Evolutionary conservation across 2,329 filamentous ascomycete genomes (phyloP).

Genomic region (Colletotrichum sp.): DNA sequence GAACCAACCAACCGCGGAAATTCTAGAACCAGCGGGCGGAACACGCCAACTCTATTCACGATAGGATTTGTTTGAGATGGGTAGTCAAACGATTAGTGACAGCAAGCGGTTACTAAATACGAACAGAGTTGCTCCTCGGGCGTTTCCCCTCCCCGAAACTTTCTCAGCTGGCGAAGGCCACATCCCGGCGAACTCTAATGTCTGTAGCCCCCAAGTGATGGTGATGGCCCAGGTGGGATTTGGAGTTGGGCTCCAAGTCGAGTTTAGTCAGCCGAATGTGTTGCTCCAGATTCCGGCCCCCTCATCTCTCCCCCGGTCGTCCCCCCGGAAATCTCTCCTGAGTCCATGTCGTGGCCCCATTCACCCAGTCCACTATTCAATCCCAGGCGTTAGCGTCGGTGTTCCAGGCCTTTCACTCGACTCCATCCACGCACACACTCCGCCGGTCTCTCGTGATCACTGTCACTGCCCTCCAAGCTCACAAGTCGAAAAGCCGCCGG

Average conservation of each 20-base stretch:
- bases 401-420: not conserved
- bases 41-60: not conserved
- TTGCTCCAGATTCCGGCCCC: not conserved
- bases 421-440: not conserved
- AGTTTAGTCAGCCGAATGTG: conserved; percentile 8
- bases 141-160: not conserved
- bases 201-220: not conserved
- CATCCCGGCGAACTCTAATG: not conserved
- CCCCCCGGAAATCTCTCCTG: not conserved
- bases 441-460: not conserved
- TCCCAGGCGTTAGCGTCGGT: not conserved
- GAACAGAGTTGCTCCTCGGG: not conserved
- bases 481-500: not conserved
- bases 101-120: not conserved
- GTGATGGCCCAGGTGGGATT: not conserved
- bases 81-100: not conserved
- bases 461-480: not conserved
- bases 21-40: not conserved
- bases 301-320: not conserved
- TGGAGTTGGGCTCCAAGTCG: not conserved
- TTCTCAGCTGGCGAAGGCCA: not conserved
- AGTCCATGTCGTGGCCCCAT: not conserved
- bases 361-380: not conserved
- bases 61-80: not conserved
- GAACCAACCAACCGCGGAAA: not conserved